These are phyloP conservation scores for Haematococcus lacustris DNA, from an alignment of 139 green algal species.

Conservation along the genomic window DNA sequence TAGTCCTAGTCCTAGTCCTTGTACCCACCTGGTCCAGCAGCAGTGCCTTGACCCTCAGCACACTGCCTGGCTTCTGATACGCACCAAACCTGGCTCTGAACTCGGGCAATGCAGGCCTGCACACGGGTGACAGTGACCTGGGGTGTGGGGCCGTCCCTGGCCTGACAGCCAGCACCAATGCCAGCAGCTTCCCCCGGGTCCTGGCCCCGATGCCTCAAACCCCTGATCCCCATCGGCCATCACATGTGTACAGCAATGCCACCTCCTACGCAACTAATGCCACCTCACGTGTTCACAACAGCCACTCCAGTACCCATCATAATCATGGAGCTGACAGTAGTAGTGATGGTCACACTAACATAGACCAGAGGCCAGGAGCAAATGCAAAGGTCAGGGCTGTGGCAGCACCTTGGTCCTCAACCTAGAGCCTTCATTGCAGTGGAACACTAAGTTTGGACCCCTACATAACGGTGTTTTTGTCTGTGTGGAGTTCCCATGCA, in stretches of 20 bases:
- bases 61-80: neutral
- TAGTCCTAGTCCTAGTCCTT: no score
- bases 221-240: neutral
- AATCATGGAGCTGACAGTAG: no score
- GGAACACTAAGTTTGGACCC: no score
- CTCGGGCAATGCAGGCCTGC: conserved; percentile 32
- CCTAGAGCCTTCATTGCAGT: no score
- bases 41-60: conserved; percentile 60
- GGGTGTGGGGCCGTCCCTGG: no score
- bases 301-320: neutral
- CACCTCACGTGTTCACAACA: neutral
- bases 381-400: no score
- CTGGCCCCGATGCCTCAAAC: neutral
- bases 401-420: no score
- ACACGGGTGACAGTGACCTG: conserved; percentile 39
- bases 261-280: neutral
- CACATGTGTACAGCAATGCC: neutral
- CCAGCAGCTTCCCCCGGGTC: neutral
- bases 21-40: conserved; percentile 81
- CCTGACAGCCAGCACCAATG: no score
- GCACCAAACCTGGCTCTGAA: conserved; percentile 34
- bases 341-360: no score
- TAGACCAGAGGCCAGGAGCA: no score
- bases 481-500: no score
- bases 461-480: no score